Base-by-base conservation (phyloP, 305 asterid species). In the Ajuga reptans region DNA sequence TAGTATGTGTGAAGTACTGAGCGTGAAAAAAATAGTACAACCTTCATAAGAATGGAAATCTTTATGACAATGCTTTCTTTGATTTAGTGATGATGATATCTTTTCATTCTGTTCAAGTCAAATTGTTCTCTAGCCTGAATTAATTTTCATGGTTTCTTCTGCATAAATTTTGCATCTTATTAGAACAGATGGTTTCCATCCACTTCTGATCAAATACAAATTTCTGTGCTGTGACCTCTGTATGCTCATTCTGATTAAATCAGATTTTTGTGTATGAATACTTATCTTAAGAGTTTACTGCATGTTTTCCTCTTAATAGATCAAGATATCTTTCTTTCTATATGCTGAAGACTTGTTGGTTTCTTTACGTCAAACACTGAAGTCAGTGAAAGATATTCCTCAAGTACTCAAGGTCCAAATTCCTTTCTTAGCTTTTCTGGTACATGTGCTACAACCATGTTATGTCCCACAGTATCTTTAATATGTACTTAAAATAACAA, bases 301-400 rank as follows among this genome's bases (percentile, higher is more conserved):
- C 17, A 66, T 58, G 64, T 59, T 68, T 61, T 72, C 57, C 76
- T 50, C 96, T 81, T 69, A 81, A 82, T 71, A 64, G 69, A 53
- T 72, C 72, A 80, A 92, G 98, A 90, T 93, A 93, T 85, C 96
- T 2, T 93, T 93, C 91, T 85, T 93, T 79, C 83, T 81, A 73
- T 68, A 68, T 73, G 86, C 98, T 72, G 96, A 88, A 81, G 98
- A 90, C 55, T 72, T 93, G 69, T 72, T 83, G 78, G 79, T 76
- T 78, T 93, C 98, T 70, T 81, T 93, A 68, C 92, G 91, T 66
- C 95, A 90, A 75, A 87, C 98, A 43, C 81, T 93, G 84, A 88
- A 93, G 85, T 84, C 88, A 57, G 89, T 93, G 69, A 93, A 93
- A 84, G 98, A 93, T 82, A 84, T 93, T 66, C 91, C 97, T 49